Evolutionary conservation across 2,329 filamentous ascomycete species (phyloP), one percentile per base, ranked within the genome.

Genomic region (Fusarium pseudocircinatum): DNA sequence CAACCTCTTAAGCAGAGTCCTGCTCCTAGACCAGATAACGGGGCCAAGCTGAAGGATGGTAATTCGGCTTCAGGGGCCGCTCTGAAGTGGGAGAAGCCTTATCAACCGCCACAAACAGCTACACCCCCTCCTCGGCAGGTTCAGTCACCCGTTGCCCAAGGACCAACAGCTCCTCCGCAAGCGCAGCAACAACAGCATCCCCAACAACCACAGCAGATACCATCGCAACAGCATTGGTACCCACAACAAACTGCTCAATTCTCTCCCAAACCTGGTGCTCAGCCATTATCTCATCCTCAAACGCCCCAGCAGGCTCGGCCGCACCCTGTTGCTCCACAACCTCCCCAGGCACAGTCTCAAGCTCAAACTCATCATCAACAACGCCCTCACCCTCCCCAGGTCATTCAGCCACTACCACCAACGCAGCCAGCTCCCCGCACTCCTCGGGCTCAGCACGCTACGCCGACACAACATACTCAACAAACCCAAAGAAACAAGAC

Each of bases 41-140:
- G 76, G 22, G 75, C 73, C 60, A 83, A 80, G 62, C 71, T 76
- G 14, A 81, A 80, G 50, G 78, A 81, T 26, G 70, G 67, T 6
- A 64, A 67, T n/a, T 61, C 71, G 24, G 60, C 75, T 11, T 64
- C 75, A 20, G 75, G 76, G 28, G 78, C 78, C 12, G 67, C 75
- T 40, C 65, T 83, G 24, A 84, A 84, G 61, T 84, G 83, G 83
- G 83, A 84, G 72, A 83, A 82, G 72, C 82, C 83, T 16, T 83
- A 84, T 67, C 82, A 83, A 61, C 82, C 82, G 46, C 78, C 78
- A 6, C 77, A 78, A 16, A 32, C 76, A 26, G 61, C 74, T 47
- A 69, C 75, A 13, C 77, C 78, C 11, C 66, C 76, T 26, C 61
- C 77, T 39, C 74, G 78, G 16, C 79, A 77, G 34, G 57, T 72